A percentile compares a stretch with the other conserved stretches of the same genome.
phyloP scores from a whole-genome alignment of 164 flowering plant genomes.

The Chimonanthus salicifolius region DNA sequence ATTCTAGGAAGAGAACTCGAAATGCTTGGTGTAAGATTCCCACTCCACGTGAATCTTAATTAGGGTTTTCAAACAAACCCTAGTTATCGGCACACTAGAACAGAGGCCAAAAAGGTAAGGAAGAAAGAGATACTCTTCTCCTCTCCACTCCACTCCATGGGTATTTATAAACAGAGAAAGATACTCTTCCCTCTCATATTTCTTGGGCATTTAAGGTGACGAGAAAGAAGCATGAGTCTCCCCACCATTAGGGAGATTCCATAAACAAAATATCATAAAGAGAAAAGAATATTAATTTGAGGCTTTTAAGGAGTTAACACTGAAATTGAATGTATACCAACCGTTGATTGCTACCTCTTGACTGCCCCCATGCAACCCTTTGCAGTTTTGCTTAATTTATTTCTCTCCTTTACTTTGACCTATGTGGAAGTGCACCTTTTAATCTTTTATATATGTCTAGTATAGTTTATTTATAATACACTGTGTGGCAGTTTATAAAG shows the following conservation, averaged over 20 bases:
- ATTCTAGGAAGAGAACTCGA: not conserved
- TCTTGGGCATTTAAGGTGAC: not conserved
- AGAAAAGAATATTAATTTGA: not conserved
- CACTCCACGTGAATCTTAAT: too few species aligned
- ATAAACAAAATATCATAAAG: not conserved
- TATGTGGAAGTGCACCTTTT: too few species aligned
- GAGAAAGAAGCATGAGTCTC: not conserved
- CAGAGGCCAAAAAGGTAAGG: not conserved
- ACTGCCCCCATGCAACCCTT: not conserved
- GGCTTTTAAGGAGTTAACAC: too few species aligned
- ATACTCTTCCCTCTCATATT: not conserved
- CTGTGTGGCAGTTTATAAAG: not conserved
- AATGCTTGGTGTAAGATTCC: not conserved
- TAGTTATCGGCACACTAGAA: not conserved
- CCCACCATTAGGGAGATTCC: constrained; percentile 1
- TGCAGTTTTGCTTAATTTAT: not conserved
- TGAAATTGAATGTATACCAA: too few species aligned
- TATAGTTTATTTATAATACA: not conserved
- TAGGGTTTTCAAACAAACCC: not conserved
- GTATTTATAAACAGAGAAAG: not conserved
- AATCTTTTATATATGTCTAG: too few species aligned
- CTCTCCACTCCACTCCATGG: not conserved
- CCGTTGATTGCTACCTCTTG: not conserved
- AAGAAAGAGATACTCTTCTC: not conserved
- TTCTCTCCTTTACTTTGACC: not conserved